Evolutionary conservation across 768 basidiomycete species (phyloP), one percentile per base, ranked within the genome.

Genomic region (Brasilioporus rufonigricans): DNA sequence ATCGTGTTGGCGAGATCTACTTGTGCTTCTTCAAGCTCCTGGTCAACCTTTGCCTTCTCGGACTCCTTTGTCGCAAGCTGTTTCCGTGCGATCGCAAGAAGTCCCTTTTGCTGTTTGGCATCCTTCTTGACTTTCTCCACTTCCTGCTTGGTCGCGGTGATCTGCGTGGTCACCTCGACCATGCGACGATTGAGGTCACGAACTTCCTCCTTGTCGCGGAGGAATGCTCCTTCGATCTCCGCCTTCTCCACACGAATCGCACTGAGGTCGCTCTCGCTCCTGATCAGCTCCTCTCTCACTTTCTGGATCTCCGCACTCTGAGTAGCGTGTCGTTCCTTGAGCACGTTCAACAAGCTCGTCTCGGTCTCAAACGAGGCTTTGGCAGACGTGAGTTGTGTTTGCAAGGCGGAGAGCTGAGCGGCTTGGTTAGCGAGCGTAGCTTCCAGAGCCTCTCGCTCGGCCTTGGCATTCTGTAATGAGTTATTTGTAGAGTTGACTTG

Each of bases 131-230:
- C 70, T 74, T 90, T 94, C 71, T 98, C 97, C 21, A 93, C 75
- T 57, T 91, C 86, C 12, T 73, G 75, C 69, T 89, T 94, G 48
- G 87, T 68, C 12, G 74, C 65, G 44, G 89, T 83, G 33, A 86
- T 86, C 70, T 93, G 84, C 57, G 85, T 80, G 9, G 85, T 83
- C 16, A 84, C 81, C 63, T 93, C 92, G 13, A 83, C 77, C 89
- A 98, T 91, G 68, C 82, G 84, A 62, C 84, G 82, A 64, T 97
- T 87, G 57, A 98, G 73, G 39, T 86, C 90, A 39, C 96, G 79
- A 5, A 90, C 84, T 57, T 98, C 97, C 70, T 99, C 97, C 73
- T 95, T 98, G 70, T 98, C 97, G 35, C 90, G 80, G 56, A 99
- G 70, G 53, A 95, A 80, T 2, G 82, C 73, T 11, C 93, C 91